Evolutionary conservation across 176 grass and related monocot genomes (phyloP), one percentile per base, ranked within the genome.

Genomic region (Thinopyrum elongatum): DNA sequence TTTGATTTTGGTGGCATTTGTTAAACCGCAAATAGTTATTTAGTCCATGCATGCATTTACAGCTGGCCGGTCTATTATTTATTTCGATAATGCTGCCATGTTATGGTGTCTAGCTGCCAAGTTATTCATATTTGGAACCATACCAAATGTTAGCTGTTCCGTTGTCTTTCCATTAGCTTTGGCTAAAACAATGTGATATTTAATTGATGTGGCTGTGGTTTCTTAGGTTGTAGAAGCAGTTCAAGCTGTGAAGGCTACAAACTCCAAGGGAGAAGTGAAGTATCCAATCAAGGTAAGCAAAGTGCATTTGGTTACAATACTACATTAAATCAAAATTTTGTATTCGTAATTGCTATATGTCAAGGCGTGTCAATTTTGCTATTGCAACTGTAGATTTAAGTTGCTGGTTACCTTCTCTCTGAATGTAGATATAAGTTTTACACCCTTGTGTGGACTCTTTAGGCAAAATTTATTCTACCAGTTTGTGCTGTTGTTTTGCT

Each of bases 201-300:
- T 61, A 17, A 13, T 65, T 76, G 53, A 42, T 10, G 10, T 86
- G 44, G 70, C 31, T 21, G 3, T 90, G 33, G 21, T 85, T 82
- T 67, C 12, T 25, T 92, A 96, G 97, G 97, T 96, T 83, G 94
- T 96, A 21, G 94, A 98, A 41, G 97, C 97, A 76, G 94, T 98
- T 88, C 97, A 90, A 90, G 78, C 88, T 88, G 92, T 98, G 33
- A 98, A 96, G 87, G 94, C 79, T 79, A 98, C 92, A 81, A 98
- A 95, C 51, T 39, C 87, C 12, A 94, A 82, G 80, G 97, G 94
- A 35, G 97, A 98, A 86, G 84, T 91, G 49, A 98, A 91, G 88
- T 98, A 98, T 86, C 97, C 97, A 64, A 94, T 98, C 68, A 98
- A 98, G 94, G 97, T 96, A 39, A 82, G 88, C 79, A 28, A 70